Conservation (phyloP, 208 protist genomes). For the Crithidia bombi region DNA sequence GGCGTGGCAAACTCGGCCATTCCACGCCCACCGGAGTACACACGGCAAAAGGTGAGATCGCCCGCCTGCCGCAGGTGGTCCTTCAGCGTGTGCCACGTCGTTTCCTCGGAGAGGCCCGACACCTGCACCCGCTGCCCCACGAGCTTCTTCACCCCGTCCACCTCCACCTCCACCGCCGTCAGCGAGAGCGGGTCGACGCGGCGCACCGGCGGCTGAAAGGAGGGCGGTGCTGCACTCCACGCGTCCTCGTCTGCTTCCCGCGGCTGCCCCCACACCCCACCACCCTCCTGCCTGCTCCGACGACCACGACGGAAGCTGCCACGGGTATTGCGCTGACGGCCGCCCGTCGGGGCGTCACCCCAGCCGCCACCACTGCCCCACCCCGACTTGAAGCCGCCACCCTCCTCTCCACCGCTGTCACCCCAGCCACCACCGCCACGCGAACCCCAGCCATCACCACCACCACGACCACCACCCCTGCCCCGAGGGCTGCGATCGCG, state of each 20-base stretch:
- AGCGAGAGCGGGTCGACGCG: constrained; percentile 89
- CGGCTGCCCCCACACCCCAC: constrained; percentile 65
- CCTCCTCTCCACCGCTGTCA: constrained; percentile 11
- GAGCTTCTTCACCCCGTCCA: constrained; percentile 90
- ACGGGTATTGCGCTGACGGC: constrained; percentile 27
- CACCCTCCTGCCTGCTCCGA: constrained; percentile 25
- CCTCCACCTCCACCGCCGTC: constrained; percentile 87
- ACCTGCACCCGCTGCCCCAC: constrained; percentile 89
- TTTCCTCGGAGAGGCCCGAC: constrained; percentile 80
- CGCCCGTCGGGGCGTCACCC: constrained; percentile 27
- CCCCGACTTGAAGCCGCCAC: constrained; percentile 13
- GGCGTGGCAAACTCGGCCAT: constrained; percentile 87
- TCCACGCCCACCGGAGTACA: constrained; percentile 77
- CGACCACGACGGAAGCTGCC: constrained; percentile 52
- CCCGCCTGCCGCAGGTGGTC: constrained; percentile 87
- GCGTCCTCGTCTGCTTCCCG: constrained; percentile 73
- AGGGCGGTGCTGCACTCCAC: constrained; percentile 81
- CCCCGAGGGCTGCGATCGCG: neutral
- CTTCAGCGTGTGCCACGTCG: constrained; percentile 91
- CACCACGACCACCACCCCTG: constrained; percentile 1
- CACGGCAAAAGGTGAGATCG: constrained; percentile 80
- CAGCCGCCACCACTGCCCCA: constrained; percentile 32
- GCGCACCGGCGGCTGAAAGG: constrained; percentile 82
- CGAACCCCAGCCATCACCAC: neutral
- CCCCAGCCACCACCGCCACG: constrained; percentile 18